Evolutionary conservation across 148 eudicot species (phyloP).

Genomic region (Vaccinium myrtillus): DNA sequence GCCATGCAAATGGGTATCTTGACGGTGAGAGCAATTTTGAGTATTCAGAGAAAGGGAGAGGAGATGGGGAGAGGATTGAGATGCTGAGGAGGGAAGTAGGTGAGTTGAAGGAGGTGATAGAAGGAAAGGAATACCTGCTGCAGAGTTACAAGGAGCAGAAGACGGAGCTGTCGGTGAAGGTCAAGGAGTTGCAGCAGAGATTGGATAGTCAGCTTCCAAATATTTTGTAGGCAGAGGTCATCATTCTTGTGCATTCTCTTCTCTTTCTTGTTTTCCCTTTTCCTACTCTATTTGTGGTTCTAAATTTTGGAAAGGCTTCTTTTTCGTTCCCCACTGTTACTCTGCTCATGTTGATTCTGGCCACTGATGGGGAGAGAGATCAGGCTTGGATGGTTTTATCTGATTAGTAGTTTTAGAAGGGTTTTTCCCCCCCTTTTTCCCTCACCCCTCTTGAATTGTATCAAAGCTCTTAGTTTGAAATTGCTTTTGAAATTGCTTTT

Average conservation of each 20-base stretch:
- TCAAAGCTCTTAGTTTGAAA: neutral
- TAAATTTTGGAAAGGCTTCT: slow-evolving; percentile 13
- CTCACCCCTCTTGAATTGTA: neutral
- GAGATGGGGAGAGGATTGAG: slow-evolving; percentile 61
- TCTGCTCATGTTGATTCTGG: neutral
- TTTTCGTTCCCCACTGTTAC: neutral
- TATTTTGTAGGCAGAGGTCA: slow-evolving; percentile 52
- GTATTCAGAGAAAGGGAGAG: slow-evolving; percentile 41
- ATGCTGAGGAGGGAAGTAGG: slow-evolving; percentile 70
- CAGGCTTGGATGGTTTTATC: neutral
- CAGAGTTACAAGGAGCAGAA: slow-evolving; percentile 89
- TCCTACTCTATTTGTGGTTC: slow-evolving; percentile 2
- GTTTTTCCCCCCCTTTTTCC: neutral
- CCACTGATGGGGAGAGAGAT: neutral
- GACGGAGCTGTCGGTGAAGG: slow-evolving; percentile 67
- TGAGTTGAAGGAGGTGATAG: slow-evolving; percentile 78
- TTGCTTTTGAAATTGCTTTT: neutral
- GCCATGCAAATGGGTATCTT: slow-evolving; percentile 53
- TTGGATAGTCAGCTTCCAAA: slow-evolving; percentile 87
- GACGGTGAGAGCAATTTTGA: slow-evolving; percentile 42
- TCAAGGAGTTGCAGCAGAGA: slow-evolving; percentile 85
- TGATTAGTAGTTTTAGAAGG: neutral
- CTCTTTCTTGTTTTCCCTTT: slow-evolving; percentile 2
- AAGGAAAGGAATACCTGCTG: slow-evolving; percentile 78
- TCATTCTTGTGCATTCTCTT: slow-evolving; percentile 20